Base-by-base conservation (phyloP, 768 basidiomycete species). In the Tylopilus intermedius region DNA sequence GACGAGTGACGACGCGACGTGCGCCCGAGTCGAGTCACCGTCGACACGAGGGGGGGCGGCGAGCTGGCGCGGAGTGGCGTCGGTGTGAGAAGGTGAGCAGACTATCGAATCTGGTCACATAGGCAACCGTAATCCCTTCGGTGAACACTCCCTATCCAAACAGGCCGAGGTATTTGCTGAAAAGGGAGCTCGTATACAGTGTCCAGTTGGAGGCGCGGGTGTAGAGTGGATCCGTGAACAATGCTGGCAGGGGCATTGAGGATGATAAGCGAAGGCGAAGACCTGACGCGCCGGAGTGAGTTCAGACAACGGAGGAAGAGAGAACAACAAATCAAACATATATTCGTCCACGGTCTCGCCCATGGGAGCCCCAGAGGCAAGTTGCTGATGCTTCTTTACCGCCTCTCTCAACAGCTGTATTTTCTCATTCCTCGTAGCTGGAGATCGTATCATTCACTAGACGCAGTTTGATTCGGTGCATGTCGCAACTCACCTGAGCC, bases 141-240 rank as follows among this genome's bases (percentile, higher is more conserved):
- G 90, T 85, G 22, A 94, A 90, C 42, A 96, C 88, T 78, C 18
- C 18, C 94, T 94, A 97, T 13, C 94, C 94, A 69, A 96, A 93
- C 18, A 79, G 82, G 33, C 77, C 79, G 64, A 97, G 84, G 67
- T 90, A 86, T 54, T 84, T 84, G n/a, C 88, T 90, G 62, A 86
- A 88, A 30, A 97, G 76, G 5, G 91, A 87, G 49, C 89, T 92
- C 13, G 94, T 97, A 93, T 58, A 18, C 18, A 97, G 72, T 6
- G 84, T 83, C 94, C 94, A 97, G 56, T 87, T 76, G 42, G 81
- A 84, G 29, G 85, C 83, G 26, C 88, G 81, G 41, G 74, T 69
- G 61, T 80, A 83, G 21, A 93, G 77, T 10, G 88, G 82, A 65
- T 97, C 92, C 9, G 73, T 71, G 69, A 85, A 95, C 40, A 95